Evolutionary conservation across 176 grass and related monocot genomes (phyloP).

Genomic region (Oryza glaberrima): DNA sequence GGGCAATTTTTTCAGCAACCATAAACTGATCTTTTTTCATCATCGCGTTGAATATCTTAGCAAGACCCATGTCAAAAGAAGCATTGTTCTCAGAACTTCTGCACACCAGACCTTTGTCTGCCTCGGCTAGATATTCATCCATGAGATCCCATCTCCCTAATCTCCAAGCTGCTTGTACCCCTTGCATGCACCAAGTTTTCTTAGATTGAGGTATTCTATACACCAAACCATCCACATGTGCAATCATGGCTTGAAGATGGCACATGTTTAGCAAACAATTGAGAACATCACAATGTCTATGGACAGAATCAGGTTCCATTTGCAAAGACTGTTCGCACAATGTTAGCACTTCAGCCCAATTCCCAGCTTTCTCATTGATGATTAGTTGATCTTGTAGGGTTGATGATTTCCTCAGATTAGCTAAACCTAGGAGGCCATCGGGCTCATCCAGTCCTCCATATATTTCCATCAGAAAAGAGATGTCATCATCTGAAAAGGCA

Average conservation of each 20-base stretch:
- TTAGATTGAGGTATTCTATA: conserved; percentile 75
- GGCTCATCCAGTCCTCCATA: conserved; percentile 96
- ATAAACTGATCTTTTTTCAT: conserved; percentile 84
- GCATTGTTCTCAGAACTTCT: conserved; percentile 68
- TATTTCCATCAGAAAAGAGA: conserved; percentile 98
- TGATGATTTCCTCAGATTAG: conserved; percentile 84
- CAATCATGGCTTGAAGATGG: conserved; percentile 93
- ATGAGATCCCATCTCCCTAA: conserved; percentile 97
- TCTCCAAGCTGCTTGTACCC: conserved; percentile 94
- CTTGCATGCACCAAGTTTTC: conserved; percentile 96
- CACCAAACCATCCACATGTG: conserved; percentile 93
- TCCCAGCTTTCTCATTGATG: conserved; percentile 95
- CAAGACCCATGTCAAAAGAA: conserved; percentile 96
- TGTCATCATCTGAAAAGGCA: conserved; percentile 90
- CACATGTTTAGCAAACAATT: conserved; percentile 98
- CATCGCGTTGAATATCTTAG: conserved; percentile 98
- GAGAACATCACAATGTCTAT: conserved; percentile 95
- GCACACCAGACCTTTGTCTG: conserved; percentile 62
- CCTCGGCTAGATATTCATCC: conserved; percentile 82
- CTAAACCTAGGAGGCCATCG: conserved; percentile 88
- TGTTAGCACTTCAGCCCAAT: conserved; percentile 94
- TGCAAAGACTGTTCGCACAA: conserved; percentile 94
- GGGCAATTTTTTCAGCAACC: conserved; percentile 77
- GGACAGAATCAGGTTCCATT: conserved; percentile 89
- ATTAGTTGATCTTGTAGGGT: conserved; percentile 94